Conservation (phyloP, 306 rosid species). For the Dalbergia cultrata region DNA sequence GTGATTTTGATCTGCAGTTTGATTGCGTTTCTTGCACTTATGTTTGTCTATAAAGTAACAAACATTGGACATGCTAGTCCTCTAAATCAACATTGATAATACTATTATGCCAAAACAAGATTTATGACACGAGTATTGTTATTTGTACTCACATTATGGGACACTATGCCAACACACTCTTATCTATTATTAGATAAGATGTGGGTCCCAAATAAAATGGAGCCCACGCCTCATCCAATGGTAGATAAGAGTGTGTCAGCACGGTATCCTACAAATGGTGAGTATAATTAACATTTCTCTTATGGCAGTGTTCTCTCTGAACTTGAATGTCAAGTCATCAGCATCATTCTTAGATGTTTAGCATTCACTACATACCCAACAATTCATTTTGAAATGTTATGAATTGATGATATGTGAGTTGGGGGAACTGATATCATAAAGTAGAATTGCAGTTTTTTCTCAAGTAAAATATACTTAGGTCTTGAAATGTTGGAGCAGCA, state of each 20-base stretch:
- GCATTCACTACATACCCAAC: not conserved
- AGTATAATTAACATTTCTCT: too few relatives aligned
- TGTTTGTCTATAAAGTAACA: not conserved
- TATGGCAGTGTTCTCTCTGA: constrained; percentile 5
- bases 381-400: not conserved
- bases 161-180: too few relatives aligned
- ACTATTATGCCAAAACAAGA: not conserved
- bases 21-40: constrained; percentile 14
- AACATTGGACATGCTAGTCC: constrained; percentile 1
- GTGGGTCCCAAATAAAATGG: too few relatives aligned
- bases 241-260: too few relatives aligned
- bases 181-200: too few relatives aligned
- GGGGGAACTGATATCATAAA: not conserved
- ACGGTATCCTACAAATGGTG: too few relatives aligned
- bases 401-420: not conserved
- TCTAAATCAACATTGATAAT: not conserved
- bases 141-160: too few relatives aligned
- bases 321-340: not conserved
- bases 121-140: too few relatives aligned
- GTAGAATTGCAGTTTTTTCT: constrained; percentile 15
- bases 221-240: too few relatives aligned
- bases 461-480: constrained; percentile 4
- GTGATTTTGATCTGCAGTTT: not conserved
- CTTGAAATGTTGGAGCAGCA: constrained; percentile 26
- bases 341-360: not conserved